A percentile compares a stretch with the other conserved stretches of the same genome.
Conservation (phyloP, 139 green algal genomes). For the Coelastrella sp. region DNA sequence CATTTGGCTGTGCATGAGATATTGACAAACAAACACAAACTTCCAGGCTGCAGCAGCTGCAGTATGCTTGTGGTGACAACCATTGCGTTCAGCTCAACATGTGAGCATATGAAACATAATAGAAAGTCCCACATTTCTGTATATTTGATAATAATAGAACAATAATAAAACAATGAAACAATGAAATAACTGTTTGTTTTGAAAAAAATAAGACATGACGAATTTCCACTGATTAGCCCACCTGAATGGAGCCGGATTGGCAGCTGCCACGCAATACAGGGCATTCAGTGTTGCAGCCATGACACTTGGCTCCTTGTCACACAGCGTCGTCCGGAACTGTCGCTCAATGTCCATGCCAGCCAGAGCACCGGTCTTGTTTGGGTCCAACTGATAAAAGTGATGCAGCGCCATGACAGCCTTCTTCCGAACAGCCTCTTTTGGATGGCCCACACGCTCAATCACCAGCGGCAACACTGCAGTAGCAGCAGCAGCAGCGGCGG, state of each 20-base stretch:
- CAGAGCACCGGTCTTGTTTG: constrained; percentile 66
- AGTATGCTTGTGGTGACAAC: too few relatives aligned
- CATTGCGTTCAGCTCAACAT: too few relatives aligned
- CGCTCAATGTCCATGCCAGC: constrained; percentile 72
- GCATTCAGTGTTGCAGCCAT: constrained; percentile 95
- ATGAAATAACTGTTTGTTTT: too few relatives aligned
- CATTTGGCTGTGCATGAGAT: too few relatives aligned
- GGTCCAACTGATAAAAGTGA: constrained; percentile 80
- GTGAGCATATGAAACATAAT: too few relatives aligned
- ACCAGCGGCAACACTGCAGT: constrained; percentile 66
- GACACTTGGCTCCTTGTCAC: constrained; percentile 93
- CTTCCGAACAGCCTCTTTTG: constrained; percentile 90
- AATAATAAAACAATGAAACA: too few relatives aligned
- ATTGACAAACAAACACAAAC: too few relatives aligned
- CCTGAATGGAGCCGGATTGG: constrained; percentile 31
- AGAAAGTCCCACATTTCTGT: too few relatives aligned
- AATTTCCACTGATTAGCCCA: too few relatives aligned
- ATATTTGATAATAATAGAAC: too few relatives aligned
- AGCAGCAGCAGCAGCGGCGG: background rate
- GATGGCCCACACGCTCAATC: constrained; percentile 80
- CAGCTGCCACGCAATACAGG: constrained; percentile 74
- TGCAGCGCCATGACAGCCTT: constrained; percentile 97
- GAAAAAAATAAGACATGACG: too few relatives aligned
- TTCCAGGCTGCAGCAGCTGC: too few relatives aligned
- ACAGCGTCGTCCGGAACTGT: constrained; percentile 77